A percentile compares a stretch with the other conserved stretches of the same genome.
Evolutionary conservation across 129 eudicot genomes (phyloP).

Genomic region (Ambrosia artemisiifolia): DNA sequence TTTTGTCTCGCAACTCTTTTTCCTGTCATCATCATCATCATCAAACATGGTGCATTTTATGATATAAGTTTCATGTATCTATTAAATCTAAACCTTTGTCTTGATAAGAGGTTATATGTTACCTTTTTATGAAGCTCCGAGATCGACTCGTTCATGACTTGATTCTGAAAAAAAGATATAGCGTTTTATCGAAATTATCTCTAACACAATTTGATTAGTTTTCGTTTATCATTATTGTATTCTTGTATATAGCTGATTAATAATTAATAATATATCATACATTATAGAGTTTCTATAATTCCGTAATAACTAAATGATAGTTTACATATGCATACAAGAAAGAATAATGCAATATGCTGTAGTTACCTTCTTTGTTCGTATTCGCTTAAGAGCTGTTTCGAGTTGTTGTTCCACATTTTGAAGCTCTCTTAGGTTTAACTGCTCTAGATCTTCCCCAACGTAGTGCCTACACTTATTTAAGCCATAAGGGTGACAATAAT

Average conservation of each 20-base stretch:
- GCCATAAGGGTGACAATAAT: not conserved
- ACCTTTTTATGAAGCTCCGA: conserved; percentile 86
- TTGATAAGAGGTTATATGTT: not conserved
- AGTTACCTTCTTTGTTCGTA: conserved; percentile 56
- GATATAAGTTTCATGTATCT: not conserved
- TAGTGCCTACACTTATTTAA: conserved; percentile 46
- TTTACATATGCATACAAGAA: not conserved
- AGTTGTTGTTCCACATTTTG: conserved; percentile 80
- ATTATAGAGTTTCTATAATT: not conserved
- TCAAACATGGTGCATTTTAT: not conserved
- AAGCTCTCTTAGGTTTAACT: conserved; percentile 64
- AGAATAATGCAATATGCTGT: not conserved
- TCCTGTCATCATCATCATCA: conserved; percentile 45
- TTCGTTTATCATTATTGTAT: too few relatives aligned
- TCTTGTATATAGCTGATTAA: too few relatives aligned
- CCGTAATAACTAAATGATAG: not conserved
- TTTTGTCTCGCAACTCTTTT: conserved; percentile 52
- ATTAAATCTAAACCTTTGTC: not conserved
- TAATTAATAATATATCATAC: too few relatives aligned
- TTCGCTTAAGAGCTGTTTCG: conserved; percentile 63
- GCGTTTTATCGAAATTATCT: too few relatives aligned
- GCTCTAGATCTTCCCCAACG: conserved; percentile 67
- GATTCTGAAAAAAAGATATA: conserved; percentile 50
- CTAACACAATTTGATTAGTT: too few relatives aligned
- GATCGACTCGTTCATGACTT: conserved; percentile 73